Base-by-base conservation (phyloP, 2,329 filamentous ascomycete genomes). In the Diplodia mutila region DNA sequence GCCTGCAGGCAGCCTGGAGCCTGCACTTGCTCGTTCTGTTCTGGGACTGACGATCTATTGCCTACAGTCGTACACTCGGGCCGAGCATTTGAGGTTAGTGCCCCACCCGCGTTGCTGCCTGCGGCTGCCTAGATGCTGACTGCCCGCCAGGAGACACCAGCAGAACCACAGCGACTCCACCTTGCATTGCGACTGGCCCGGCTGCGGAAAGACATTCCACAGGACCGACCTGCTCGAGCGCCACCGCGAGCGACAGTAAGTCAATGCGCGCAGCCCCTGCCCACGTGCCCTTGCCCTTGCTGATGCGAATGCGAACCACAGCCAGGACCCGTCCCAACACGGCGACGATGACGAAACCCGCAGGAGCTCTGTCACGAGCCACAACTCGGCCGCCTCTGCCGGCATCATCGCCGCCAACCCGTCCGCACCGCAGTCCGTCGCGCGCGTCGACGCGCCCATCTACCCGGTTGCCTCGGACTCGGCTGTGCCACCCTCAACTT, bases 211-310 rank as follows among this genome's bases (percentile, higher is more conserved):
- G 66, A 75, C 76, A 1, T 84, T 83, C 73, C 79, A 76, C 68
- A 78, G 82, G 32, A 73, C 79, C 61, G 82, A 84, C 71, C 78
- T 84, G 25, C 74, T 83, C 12, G 74, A 77, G 46, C 77, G 82
- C 65, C 82, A 84, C 70, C 76, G 79, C 65, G 80, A 81, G 65
- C 74, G 80, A 73, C 81, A 83, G 81, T 82, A 74, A 73, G 80
- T 69, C 27, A 23, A 55, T 18, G 23, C 39, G 9, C 11, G 25
- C 52, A 16, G n/a, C 29, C 46, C 61, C 52, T 39, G 25, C 23
- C 29, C n/a, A n/a, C n/a, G 23, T 46, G 39, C 18, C 29, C n/a
- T n/a, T n/a, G 21, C 49, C 25, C 57, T 11, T 61, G 59, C 59
- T 63, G 32, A 64, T 51, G 55, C 66, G 51, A 61, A 61, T 34